Percentiles rank a stretch among this genome's conserved stretches.
These are phyloP conservation scores for Candida adriatica DNA, from an alignment of 805 yeast species.

Conservation along the genomic window DNA sequence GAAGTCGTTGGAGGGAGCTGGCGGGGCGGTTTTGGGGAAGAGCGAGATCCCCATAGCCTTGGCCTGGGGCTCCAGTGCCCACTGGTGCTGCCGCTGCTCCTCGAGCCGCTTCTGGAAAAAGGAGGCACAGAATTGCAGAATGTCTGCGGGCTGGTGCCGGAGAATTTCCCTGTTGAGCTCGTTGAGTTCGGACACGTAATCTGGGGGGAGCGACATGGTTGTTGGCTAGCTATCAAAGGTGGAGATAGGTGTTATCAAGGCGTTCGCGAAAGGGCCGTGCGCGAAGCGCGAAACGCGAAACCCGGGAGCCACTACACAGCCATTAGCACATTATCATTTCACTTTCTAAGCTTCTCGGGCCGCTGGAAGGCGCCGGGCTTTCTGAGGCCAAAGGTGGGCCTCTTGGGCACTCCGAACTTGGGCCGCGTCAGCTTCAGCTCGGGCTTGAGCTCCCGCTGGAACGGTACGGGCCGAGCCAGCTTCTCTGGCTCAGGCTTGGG, in stretches of 20 bases:
- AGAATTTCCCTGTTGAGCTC: slow-evolving; percentile 54
- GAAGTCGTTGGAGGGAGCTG: slow-evolving; percentile 3
- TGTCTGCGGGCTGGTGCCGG: slow-evolving; percentile 53
- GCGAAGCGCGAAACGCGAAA: background rate
- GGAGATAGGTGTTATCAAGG: background rate
- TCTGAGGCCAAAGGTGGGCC: slow-evolving; percentile 21
- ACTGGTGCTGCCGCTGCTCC: slow-evolving; percentile 46
- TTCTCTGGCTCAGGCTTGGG: background rate
- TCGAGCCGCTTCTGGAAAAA: slow-evolving; percentile 60
- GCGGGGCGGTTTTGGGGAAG: slow-evolving; percentile 24
- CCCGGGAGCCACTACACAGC: background rate
- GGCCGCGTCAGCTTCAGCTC: slow-evolving; percentile 17
- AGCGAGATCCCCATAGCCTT: slow-evolving; percentile 43
- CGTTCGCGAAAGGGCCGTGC: too few relatives aligned
- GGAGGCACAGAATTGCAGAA: slow-evolving; percentile 69
- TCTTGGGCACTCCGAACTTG: slow-evolving; percentile 21
- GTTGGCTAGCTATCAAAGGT: too few relatives aligned
- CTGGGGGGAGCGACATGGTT: slow-evolving; percentile 29
- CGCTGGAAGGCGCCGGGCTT: slow-evolving; percentile 25
- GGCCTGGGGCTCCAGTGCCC: slow-evolving; percentile 44
- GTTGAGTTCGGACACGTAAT: slow-evolving; percentile 47
- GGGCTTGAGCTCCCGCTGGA: slow-evolving; percentile 10
- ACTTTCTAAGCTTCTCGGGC: slow-evolving; percentile 19
- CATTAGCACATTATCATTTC: too few relatives aligned
- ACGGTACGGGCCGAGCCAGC: slow-evolving; percentile 6